Base-by-base conservation (phyloP, 164 flowering plant species). In the Tetrastigma voinierianum region DNA sequence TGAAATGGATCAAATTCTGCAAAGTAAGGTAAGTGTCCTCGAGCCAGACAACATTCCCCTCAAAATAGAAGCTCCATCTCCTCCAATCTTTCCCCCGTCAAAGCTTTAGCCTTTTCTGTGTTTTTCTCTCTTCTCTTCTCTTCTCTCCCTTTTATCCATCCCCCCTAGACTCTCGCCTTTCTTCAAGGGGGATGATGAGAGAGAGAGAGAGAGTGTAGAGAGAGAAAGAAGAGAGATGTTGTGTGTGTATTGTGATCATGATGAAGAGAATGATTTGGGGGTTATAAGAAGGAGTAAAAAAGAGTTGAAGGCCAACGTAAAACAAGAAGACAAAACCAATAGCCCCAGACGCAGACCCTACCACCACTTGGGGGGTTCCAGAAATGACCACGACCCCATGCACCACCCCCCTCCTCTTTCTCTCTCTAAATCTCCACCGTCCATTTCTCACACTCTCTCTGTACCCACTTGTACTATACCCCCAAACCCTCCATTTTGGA, bases 21-120 rank as follows among this genome's bases (percentile, higher is more conserved):
- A n/a, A n/a, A n/a, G n/a, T 32, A 32, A 32, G 40, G 49, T 16
- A 66, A 72, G 69, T 46, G 82, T 78, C 82, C 84, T 80, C 86
- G 84, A 81, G 87, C 84, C 87, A 81, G 81, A 78, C 80, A 81
- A 81, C 81, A 78, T 78, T 78, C 84, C 81, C 81, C 84, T 78
- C 86, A 82, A 82, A 72, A 72, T 15, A 52, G 24, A 59, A 66
- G 72, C 78, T 59, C 13, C 24, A 6, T 8, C 16, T 17, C 25
- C n/a, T 59, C 46, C 62, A 52, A 4, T 32, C 61, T 24, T 45
- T 13, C 10, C 11, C 59, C 15, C 9, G 54, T 16, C 40, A 32
- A 32, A 32, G 40, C 40, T 7, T 32, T 32, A 32, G 40, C 40
- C 40, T 32, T 14, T 17, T 51, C 67, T 40, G 57, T 66, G 16